Evolutionary conservation across 495 filamentous ascomycete genomes (phyloP), one percentile per base, ranked within the genome.

Genomic region (Halenospora varia): DNA sequence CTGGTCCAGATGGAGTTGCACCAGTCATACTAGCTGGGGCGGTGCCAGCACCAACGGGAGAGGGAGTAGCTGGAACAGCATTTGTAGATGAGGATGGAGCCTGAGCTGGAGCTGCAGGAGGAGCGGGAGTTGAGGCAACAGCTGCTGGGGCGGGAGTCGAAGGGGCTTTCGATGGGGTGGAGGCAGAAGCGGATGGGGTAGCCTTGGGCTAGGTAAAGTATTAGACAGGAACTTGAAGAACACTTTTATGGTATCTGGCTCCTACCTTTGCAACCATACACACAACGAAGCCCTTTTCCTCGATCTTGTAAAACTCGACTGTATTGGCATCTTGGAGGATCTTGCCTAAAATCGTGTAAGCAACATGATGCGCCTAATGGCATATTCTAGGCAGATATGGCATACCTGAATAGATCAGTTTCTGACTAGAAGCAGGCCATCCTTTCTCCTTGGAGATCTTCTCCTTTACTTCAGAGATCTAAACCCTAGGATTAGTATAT

Each of bases 201-300:
- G 59, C 51, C 49, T 62, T 61, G 53, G 26, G 62, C 63, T 63
- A 45, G 4, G 48, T 48, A 42, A 55, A 10, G 24, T 9, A 62
- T 73, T 57, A 70, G 60, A 29, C 60, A 52, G 15, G 46, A 11
- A 47, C 11, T 45, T 59, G 23, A 3, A 39, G 29, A 35, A 6
- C 13, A 35, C 29, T 35, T 6, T 4, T 4, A 6, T 45, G n/a
- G 18, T 4, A n/a, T 13, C n/a, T n/a, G n/a, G n/a, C n/a, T n/a
- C n/a, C n/a, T 81, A 96, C 93, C 89, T 97, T 97, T 57, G 86
- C 87, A 45, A 94, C 83, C 82, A 98, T 94, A 73, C 94, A 98
- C 44, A 98, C 95, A 64, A 98, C 87, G 70, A 96, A 97, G 22
- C 94, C 94, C 81, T 97, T 98, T 81, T 97, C 94, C 75, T 98